These are phyloP conservation scores for Wickerhamomyces bisporus DNA, from an alignment of 805 yeast species.

Conservation along the genomic window DNA sequence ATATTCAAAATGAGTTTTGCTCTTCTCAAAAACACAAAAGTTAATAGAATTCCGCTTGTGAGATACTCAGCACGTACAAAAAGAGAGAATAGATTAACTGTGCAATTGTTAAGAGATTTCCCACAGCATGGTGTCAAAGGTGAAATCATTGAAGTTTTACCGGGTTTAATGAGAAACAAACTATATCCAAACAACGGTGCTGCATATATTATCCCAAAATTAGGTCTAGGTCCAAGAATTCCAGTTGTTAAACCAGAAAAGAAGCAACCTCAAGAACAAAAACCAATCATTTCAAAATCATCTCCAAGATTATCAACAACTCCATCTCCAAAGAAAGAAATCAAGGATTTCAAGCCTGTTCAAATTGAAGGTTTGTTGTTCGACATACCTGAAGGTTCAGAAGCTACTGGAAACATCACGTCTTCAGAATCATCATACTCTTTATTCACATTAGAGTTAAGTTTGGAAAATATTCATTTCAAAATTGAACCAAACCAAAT, in stretches of 20 bases:
- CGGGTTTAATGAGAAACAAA: slow-evolving; percentile 77
- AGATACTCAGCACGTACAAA: slow-evolving; percentile 44
- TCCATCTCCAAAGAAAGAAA: slow-evolving; percentile 4
- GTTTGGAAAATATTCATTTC: slow-evolving; percentile 12
- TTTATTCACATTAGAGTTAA: slow-evolving; percentile 18
- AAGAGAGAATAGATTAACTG: slow-evolving; percentile 52
- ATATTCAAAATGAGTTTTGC: slow-evolving; percentile 8
- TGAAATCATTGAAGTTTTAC: slow-evolving; percentile 67
- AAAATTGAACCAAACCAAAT: slow-evolving; percentile 1
- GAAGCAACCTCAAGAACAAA: slow-evolving; percentile 6
- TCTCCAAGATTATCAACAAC: too few species aligned
- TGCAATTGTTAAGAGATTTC: slow-evolving; percentile 70
- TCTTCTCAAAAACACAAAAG: slow-evolving; percentile 6
- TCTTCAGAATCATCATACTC: slow-evolving; percentile 15
- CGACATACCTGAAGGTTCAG: slow-evolving; percentile 10
- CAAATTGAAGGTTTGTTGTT: slow-evolving; percentile 20
- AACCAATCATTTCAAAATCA: slow-evolving; percentile 1
- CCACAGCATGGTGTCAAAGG: slow-evolving; percentile 64
- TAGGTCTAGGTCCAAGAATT: slow-evolving; percentile 20
- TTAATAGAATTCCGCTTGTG: slow-evolving; percentile 26
- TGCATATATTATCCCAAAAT: slow-evolving; percentile 44
- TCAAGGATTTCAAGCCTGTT: slow-evolving; percentile 8
- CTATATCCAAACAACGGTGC: slow-evolving; percentile 73
- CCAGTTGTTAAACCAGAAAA: slow-evolving; percentile 20
- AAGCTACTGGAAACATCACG: slow-evolving; percentile 1